phyloP scores from a whole-genome alignment of 352 stramenopile genomes.

The Globisporangium acanthophoron region DNA sequence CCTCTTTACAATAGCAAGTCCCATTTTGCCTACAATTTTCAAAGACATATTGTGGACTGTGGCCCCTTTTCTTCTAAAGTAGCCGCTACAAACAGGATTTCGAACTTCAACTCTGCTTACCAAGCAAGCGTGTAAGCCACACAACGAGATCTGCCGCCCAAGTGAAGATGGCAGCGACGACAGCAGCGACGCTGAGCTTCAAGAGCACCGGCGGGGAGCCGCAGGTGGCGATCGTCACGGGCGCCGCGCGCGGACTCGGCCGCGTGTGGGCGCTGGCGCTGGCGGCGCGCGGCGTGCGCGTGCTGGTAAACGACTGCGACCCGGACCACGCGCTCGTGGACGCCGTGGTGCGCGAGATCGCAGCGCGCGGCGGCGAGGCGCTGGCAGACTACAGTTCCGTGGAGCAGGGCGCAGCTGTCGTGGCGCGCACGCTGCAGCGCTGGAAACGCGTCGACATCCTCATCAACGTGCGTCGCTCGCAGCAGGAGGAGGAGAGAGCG shows the following conservation, averaged over 20 bases:
- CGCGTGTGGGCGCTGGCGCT: slow-evolving; percentile 47
- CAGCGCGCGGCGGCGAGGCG: slow-evolving; percentile 30
- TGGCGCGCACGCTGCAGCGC: slow-evolving; percentile 33
- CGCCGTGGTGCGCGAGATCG: slow-evolving; percentile 33
- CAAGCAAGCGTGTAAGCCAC: no score
- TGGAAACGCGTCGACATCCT: slow-evolving; percentile 66
- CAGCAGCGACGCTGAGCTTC: slow-evolving; percentile 32
- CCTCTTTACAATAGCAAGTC: background rate
- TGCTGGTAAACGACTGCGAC: slow-evolving; percentile 72
- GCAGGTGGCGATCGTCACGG: slow-evolving; percentile 64
- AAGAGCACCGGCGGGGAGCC: slow-evolving; percentile 27
- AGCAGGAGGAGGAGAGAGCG: background rate
- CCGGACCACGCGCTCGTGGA: slow-evolving; percentile 37
- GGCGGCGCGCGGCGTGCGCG: slow-evolving; percentile 34
- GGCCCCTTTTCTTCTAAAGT: background rate
- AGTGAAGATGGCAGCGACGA: background rate
- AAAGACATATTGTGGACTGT: background rate
- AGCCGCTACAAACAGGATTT: no score
- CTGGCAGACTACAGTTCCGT: slow-evolving; percentile 48
- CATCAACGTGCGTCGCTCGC: slow-evolving; percentile 48
- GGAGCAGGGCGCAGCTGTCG: slow-evolving; percentile 37
- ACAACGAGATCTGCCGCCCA: no score
- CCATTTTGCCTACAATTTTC: background rate
- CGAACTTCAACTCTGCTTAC: no score
- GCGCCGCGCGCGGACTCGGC: slow-evolving; percentile 41